Evolutionary conservation across 2,329 filamentous ascomycete genomes (phyloP).

Genomic region (Colletotrichum tropicale): DNA sequence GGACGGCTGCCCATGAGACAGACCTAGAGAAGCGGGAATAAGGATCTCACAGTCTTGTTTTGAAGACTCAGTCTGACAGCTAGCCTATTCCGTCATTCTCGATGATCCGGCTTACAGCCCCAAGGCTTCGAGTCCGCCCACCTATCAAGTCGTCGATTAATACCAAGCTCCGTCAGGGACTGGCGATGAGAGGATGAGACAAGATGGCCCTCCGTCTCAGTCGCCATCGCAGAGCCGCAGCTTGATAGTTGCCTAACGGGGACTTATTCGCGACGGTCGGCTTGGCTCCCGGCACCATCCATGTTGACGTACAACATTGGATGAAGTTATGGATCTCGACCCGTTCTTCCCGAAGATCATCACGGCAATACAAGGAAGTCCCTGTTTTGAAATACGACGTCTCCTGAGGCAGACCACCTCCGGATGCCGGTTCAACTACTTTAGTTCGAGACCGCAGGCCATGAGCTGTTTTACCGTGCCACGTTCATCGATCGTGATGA

Average conservation of each 20-base stretch:
- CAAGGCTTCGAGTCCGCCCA: not conserved
- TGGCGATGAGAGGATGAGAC: not conserved
- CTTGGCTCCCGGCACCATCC: not conserved
- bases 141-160: not conserved
- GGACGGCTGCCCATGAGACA: not conserved
- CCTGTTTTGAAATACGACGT: not conserved
- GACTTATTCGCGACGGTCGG: not conserved
- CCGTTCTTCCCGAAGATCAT: not conserved
- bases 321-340: not conserved
- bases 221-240: slow-evolving; percentile 8
- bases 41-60: not conserved
- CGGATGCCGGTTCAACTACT: not conserved
- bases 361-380: not conserved
- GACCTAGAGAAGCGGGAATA: not conserved
- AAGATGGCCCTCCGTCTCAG: not conserved
- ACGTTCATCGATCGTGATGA: not conserved
- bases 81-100: not conserved
- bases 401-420: not conserved
- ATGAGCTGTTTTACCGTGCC: not conserved
- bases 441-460: not conserved
- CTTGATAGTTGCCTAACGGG: not conserved
- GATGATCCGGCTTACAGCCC: not conserved
- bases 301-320: not conserved
- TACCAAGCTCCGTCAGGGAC: not conserved
- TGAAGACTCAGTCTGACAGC: not conserved